Conservation (phyloP, 768 basidiomycete species). For the Inosperma sp. region DNA sequence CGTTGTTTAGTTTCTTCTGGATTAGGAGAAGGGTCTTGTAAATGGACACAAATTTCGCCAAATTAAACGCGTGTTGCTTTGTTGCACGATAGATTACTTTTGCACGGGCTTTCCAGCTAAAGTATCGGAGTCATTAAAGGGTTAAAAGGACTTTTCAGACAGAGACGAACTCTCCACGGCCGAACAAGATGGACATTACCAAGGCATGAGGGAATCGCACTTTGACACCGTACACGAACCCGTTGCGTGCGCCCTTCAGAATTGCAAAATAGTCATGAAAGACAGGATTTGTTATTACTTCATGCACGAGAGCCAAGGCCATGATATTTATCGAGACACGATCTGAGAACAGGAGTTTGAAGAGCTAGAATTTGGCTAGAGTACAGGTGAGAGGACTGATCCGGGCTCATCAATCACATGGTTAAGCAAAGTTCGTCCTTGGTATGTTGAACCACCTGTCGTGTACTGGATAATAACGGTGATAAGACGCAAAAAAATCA, state of each 20-base stretch:
- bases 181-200: slow-evolving; percentile 93
- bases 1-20: slow-evolving; percentile 76
- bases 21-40: slow-evolving; percentile 86
- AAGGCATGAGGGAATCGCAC: slow-evolving; percentile 94
- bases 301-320: slow-evolving; percentile 35
- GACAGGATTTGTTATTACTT: slow-evolving; percentile 61
- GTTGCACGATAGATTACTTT: slow-evolving; percentile 76
- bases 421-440: no score
- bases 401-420: no score
- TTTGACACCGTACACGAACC: slow-evolving; percentile 86
- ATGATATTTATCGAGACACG: slow-evolving; percentile 12
- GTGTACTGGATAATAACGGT: no score
- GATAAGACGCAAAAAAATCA: no score
- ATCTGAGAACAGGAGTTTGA: slow-evolving; percentile 2
- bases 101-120: slow-evolving; percentile 68
- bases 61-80: slow-evolving; percentile 84
- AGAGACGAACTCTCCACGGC: slow-evolving; percentile 76
- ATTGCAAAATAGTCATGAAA: slow-evolving; percentile 91
- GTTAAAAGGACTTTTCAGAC: neutral
- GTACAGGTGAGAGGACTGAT: no score
- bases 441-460: no score
- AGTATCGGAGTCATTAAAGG: neutral
- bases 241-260: slow-evolving; percentile 90
- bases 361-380: neutral
- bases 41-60: slow-evolving; percentile 89